Conservation (phyloP, 345 rosid genomes). For the Melastoma malabathricum region DNA sequence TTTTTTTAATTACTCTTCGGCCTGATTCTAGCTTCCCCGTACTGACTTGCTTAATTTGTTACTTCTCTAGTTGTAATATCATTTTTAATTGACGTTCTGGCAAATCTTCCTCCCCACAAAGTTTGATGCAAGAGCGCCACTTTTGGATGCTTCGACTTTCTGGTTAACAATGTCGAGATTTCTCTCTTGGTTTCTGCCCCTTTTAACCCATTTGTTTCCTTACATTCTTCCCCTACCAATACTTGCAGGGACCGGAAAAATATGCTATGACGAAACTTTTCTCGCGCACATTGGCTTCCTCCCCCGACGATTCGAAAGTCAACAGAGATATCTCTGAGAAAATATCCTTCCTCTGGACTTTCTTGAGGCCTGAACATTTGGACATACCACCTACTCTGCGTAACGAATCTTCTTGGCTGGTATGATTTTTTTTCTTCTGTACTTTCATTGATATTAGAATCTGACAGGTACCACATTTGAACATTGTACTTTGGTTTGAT, state of each 20-base stretch:
- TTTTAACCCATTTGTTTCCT: background rate
- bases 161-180: no score
- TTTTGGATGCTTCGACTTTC: no score
- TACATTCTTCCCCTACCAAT: background rate
- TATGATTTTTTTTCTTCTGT: slow-evolving; percentile 9
- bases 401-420: slow-evolving; percentile 54
- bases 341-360: slow-evolving; percentile 33
- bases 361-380: slow-evolving; percentile 49
- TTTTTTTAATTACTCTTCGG: background rate
- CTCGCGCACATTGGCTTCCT: slow-evolving; percentile 31
- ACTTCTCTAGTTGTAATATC: no score
- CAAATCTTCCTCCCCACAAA: no score
- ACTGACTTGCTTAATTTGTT: no score
- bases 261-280: slow-evolving; percentile 43
- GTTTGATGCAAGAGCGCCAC: no score
- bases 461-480: no score
- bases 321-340: slow-evolving; percentile 34
- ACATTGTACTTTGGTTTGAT: no score
- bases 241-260: slow-evolving; percentile 42
- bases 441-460: no score
- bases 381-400: slow-evolving; percentile 37
- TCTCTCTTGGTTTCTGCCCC: background rate
- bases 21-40: no score
- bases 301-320: slow-evolving; percentile 28
- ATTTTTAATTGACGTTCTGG: no score